Percentiles rank a stretch among this genome's conserved stretches.
Evolutionary conservation across 768 basidiomycete genomes (phyloP).

Genomic region (Holtermannia corniformis): DNA sequence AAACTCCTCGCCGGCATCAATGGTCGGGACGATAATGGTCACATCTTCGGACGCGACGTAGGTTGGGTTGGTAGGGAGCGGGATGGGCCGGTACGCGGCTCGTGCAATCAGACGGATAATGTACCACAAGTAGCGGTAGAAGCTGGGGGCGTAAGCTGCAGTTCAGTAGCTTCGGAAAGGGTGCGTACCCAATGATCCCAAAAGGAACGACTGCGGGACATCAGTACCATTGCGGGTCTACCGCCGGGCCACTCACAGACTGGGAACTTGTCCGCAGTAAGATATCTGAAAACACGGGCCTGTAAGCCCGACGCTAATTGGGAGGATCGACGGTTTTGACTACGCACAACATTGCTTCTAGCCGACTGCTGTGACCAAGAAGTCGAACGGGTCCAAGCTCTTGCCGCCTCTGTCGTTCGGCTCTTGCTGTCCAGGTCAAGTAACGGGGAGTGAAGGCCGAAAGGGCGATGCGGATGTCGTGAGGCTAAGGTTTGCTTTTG

Average conservation of each 20-base stretch:
- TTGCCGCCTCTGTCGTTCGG: no score
- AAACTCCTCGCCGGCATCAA: conserved; percentile 92
- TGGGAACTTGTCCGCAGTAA: conserved; percentile 83
- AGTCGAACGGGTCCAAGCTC: no score
- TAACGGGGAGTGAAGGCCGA: no score
- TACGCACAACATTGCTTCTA: no score
- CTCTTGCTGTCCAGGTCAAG: no score
- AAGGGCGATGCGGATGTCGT: no score
- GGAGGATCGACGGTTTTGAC: no score
- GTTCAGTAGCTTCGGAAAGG: not conserved
- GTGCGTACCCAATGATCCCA: conserved; percentile 40
- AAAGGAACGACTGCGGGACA: conserved; percentile 50
- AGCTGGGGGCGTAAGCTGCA: conserved; percentile 46
- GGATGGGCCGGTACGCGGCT: conserved; percentile 74
- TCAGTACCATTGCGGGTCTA: not conserved
- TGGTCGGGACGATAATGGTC: conserved; percentile 91
- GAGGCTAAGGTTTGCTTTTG: no score
- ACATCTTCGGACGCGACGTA: conserved; percentile 86
- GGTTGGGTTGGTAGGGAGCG: conserved; percentile 79
- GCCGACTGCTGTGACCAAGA: no score
- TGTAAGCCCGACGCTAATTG: no score
- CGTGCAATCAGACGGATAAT: conserved; percentile 72
- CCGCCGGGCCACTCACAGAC: conserved; percentile 56
- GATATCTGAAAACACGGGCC: conserved; percentile 54
- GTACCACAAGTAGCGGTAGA: conserved; percentile 92